A percentile compares a stretch with the other conserved stretches of the same genome.
phyloP scores from a whole-genome alignment of 768 basidiomycete genomes.

The Lepiota brunneoincarnata region DNA sequence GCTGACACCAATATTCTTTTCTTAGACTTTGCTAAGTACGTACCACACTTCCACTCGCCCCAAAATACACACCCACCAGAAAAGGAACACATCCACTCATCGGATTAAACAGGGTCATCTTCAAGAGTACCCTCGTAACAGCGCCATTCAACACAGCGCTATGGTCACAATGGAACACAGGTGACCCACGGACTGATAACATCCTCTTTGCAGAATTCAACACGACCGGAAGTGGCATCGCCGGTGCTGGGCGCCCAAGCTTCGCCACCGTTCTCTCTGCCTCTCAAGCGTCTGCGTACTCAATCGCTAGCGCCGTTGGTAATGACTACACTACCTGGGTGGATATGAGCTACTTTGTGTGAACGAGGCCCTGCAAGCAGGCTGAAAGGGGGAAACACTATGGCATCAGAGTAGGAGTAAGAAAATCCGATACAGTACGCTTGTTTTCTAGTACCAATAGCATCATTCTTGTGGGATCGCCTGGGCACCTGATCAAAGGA shows the following conservation, averaged over 20 bases:
- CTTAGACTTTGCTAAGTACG: conserved; percentile 42
- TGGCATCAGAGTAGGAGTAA: too few relatives aligned
- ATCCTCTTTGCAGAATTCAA: conserved; percentile 46
- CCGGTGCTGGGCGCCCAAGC: conserved; percentile 31
- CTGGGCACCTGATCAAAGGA: too few relatives aligned
- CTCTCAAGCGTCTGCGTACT: conserved; percentile 34
- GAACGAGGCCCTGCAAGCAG: not conserved
- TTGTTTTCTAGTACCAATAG: too few relatives aligned
- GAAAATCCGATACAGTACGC: too few relatives aligned
- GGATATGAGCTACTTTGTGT: conserved; percentile 37
- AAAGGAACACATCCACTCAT: not conserved
- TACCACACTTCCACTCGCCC: not conserved
- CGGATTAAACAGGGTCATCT: conserved; percentile 37
- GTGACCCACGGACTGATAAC: conserved; percentile 35
- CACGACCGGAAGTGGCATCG: conserved; percentile 39
- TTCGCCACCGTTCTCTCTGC: conserved; percentile 38
- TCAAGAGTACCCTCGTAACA: conserved; percentile 41
- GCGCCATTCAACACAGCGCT: conserved; percentile 38
- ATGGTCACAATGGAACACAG: conserved; percentile 45
- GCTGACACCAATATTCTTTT: not conserved
- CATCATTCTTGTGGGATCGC: too few relatives aligned
- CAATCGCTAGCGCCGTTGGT: conserved; percentile 44
- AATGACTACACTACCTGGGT: conserved; percentile 46
- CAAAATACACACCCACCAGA: not conserved
- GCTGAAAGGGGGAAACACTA: not conserved